Evolutionary conservation across 768 basidiomycete genomes (phyloP).

Genomic region (Suillus cothurnatus): DNA sequence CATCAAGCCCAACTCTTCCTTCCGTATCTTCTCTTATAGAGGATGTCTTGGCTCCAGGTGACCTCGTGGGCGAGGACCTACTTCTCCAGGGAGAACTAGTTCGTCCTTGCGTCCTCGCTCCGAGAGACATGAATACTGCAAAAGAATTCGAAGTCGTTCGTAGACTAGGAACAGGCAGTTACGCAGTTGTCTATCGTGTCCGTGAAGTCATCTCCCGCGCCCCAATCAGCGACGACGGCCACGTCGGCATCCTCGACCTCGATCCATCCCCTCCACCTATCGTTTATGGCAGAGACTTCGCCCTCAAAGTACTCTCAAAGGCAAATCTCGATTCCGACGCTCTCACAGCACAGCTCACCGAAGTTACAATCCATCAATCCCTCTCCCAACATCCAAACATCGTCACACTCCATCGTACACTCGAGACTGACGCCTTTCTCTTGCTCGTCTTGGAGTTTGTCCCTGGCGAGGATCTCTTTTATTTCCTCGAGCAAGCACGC

Average conservation of each 20-base stretch:
- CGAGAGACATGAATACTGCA: constrained; percentile 43
- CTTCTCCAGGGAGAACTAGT: constrained; percentile 68
- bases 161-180: constrained; percentile 85
- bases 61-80: constrained; percentile 70
- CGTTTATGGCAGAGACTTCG: constrained; percentile 79
- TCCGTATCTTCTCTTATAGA: constrained; percentile 35
- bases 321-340: constrained; percentile 89
- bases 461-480: constrained; percentile 96
- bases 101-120: constrained; percentile 48
- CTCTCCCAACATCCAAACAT: constrained; percentile 90
- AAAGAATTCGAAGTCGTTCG: constrained; percentile 82
- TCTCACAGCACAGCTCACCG: constrained; percentile 86
- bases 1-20: constrained; percentile 30
- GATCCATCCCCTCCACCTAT: constrained; percentile 42
- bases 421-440: constrained; percentile 90
- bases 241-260: constrained; percentile 56
- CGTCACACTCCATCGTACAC: constrained; percentile 90
- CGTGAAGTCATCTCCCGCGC: constrained; percentile 57
- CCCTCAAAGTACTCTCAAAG: constrained; percentile 97
- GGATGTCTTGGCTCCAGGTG: constrained; percentile 71
- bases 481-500: constrained; percentile 95
- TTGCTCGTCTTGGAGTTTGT: constrained; percentile 95
- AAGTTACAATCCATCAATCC: constrained; percentile 96
- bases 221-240: constrained; percentile 45
- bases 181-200: constrained; percentile 94